Conservation (phyloP, 805 yeast genomes). For the Kodamaea fukazawae region DNA sequence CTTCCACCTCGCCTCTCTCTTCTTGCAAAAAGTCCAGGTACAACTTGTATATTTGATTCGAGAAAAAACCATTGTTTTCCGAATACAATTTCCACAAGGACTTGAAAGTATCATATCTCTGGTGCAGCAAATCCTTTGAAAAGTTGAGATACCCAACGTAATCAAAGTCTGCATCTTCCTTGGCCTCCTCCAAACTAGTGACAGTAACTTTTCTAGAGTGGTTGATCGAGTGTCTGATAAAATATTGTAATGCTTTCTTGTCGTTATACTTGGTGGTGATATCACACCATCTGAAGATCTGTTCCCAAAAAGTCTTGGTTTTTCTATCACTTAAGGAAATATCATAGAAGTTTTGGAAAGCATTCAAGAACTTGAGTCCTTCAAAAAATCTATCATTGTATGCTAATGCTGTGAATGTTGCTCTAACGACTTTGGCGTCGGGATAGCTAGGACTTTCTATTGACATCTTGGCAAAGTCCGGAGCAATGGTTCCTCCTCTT, state of each 20-base stretch:
- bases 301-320: conserved; percentile 35
- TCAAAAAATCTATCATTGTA: conserved; percentile 30
- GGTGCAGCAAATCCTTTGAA: conserved; percentile 20
- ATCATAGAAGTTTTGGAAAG: conserved; percentile 31
- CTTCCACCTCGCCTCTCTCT: conserved; percentile 16
- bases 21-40: conserved; percentile 27
- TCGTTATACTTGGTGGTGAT: conserved; percentile 29
- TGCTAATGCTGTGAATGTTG: conserved; percentile 33
- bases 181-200: conserved; percentile 22
- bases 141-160: conserved; percentile 35
- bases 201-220: conserved; percentile 9
- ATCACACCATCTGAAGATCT: conserved; percentile 37
- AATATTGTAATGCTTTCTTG: conserved; percentile 25
- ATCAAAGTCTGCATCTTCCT: conserved; percentile 35
- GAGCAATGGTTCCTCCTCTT: conserved; percentile 19
- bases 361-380: conserved; percentile 34
- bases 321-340: conserved; percentile 17
- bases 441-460: conserved; percentile 24
- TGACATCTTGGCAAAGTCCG: conserved; percentile 3
- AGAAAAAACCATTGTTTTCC: conserved; percentile 21
- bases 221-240: conserved; percentile 16
- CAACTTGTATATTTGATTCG: conserved; percentile 21
- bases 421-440: conserved; percentile 20
- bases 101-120: conserved; percentile 24
- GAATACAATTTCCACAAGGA: conserved; percentile 38